Evolutionary conservation across 768 basidiomycete genomes (phyloP).

Genomic region (Podaxis pistillaris): DNA sequence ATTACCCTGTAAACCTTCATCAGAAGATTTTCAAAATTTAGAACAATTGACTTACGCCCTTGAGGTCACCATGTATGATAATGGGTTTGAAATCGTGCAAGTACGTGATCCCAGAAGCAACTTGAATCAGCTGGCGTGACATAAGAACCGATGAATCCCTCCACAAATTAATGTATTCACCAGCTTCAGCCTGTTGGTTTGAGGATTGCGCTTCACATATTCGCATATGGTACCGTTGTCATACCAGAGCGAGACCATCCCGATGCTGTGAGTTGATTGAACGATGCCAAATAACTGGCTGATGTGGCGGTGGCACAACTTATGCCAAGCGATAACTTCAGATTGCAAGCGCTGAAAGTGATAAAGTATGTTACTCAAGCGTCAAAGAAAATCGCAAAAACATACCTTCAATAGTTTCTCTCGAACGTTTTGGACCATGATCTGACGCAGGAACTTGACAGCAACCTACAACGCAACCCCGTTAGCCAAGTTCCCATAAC

Average conservation of each 20-base stretch:
- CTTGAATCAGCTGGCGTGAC: constrained; percentile 42
- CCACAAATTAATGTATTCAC: constrained; percentile 26
- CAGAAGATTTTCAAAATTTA: not conserved
- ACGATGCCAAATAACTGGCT: constrained; percentile 55
- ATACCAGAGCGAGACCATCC: constrained; percentile 68
- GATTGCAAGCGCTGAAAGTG: constrained; percentile 48
- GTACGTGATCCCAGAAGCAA: constrained; percentile 57
- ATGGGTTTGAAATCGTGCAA: constrained; percentile 53
- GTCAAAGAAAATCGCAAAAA: not conserved
- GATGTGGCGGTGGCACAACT: constrained; percentile 53
- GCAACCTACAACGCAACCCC: constrained; percentile 40
- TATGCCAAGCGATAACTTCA: constrained; percentile 58
- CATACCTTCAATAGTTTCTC: constrained; percentile 52
- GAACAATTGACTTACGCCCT: constrained; percentile 42
- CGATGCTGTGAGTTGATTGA: constrained; percentile 48
- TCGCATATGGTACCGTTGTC: constrained; percentile 53
- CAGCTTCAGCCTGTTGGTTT: constrained; percentile 43
- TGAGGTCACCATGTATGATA: constrained; percentile 61
- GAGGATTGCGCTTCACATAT: constrained; percentile 44
- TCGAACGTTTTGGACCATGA: constrained; percentile 47
- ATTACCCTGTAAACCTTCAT: constrained; percentile 41
- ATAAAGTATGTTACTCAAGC: not conserved
- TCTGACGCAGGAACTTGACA: constrained; percentile 52
- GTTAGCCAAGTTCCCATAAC: constrained; percentile 5
- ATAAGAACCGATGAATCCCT: not conserved